Base-by-base conservation (phyloP, 768 basidiomycete species). In the Naematelia aurantialba region DNA sequence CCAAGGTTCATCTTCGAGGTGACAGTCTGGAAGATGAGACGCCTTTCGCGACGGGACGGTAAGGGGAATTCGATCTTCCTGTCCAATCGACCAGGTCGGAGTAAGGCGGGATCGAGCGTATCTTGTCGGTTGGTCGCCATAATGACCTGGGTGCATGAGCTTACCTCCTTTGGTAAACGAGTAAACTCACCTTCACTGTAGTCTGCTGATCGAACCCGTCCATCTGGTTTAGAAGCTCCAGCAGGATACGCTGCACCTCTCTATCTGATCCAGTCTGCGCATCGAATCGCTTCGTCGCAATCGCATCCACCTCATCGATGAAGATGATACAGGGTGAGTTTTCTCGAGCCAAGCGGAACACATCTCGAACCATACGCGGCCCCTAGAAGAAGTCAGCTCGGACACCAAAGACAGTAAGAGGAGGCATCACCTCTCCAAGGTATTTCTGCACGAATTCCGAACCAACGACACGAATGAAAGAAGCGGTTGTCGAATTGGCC, bases 381-480 rank as follows among this genome's bases (percentile, higher is more conserved):
- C 96, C 96, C 81, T 76, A 31, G 2, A 10, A 8, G 24, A 44
- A 19, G 34, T 56, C 45, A 55, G 55, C 45, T n/a, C 11, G 39
- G 29, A 19, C 13, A 54, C 31, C 51, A 25, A 39, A 13, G 26
- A 8, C 12, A n/a, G 26, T 39, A 12, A 2, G 25, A 31, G 19
- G 17, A n/a, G 11, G 19, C 49, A 21, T 59, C 48, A 78, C 76
- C 56, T 99, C 96, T 69, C 96, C 96, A 3, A 99, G 85, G 73
- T 99, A 99, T 78, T 99, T 99, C 80, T 99, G 96, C 8, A 99
- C 96, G 74, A 99, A 99, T 79, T 99, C 96, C 68, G 88, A 90
- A 21, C 96, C 96, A 27, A 96, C 92, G 17, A 99, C 96, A 39
- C 96, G 89, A 68, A 99, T 98, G 81, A 99, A 99, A 12, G 91